Evolutionary conservation across 148 eudicot genomes (phyloP).

Genomic region (Bassia scoparia): DNA sequence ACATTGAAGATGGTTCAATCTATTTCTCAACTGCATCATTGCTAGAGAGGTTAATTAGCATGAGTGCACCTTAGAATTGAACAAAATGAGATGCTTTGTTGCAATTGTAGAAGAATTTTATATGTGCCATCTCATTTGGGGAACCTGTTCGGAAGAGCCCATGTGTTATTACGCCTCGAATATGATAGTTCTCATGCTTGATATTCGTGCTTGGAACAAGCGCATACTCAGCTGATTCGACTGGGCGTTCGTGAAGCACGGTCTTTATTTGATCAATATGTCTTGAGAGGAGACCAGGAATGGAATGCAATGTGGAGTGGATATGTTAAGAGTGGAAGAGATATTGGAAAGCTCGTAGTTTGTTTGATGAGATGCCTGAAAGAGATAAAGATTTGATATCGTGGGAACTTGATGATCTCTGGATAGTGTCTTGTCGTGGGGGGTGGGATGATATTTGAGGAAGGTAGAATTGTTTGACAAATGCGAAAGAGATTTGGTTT

Average conservation of each 20-base stretch:
- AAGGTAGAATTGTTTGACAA: constrained; percentile 46
- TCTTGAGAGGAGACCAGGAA: constrained; percentile 32
- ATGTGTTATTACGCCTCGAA: constrained; percentile 10
- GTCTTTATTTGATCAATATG: constrained; percentile 33
- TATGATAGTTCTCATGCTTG: background rate
- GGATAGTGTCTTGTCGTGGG: constrained; percentile 47
- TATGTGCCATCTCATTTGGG: constrained; percentile 3
- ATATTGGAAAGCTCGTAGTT: constrained; percentile 34
- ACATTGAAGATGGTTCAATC: background rate
- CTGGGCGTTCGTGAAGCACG: constrained; percentile 35
- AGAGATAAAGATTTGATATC: constrained; percentile 39
- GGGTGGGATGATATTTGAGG: constrained; percentile 32
- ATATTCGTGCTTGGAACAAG: constrained; percentile 33
- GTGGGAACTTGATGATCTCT: constrained; percentile 54
- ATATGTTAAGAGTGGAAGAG: constrained; percentile 36
- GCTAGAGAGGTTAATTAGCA: background rate
- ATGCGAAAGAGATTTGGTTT: constrained; percentile 47
- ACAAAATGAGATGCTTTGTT: constrained; percentile 7
- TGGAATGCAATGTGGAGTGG: constrained; percentile 51
- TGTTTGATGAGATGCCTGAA: constrained; percentile 49
- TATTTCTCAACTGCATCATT: background rate
- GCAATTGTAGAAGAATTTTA: constrained; percentile 1
- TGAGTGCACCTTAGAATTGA: background rate
- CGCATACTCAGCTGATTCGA: constrained; percentile 27
- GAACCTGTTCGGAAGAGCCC: background rate